Percentiles rank a stretch among this genome's conserved stretches.
Conservation (phyloP, 2,329 filamentous ascomycete genomes). For the Scortechinia acanthostroma region DNA sequence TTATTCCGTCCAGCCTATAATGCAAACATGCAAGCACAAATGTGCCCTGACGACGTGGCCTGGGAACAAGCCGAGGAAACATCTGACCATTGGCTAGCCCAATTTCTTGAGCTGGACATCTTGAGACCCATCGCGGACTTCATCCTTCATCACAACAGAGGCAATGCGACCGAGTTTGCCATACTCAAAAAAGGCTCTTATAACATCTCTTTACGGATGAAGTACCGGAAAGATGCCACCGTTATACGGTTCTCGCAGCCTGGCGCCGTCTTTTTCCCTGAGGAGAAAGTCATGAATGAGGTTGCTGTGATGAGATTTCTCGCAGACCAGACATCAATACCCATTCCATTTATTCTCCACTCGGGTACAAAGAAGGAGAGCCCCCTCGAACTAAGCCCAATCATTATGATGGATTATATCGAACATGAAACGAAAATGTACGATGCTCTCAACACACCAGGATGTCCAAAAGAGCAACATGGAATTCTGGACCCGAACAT, state of each 20-base stretch:
- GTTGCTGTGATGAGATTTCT: slow-evolving; percentile 22
- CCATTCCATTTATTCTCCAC: slow-evolving; percentile 20
- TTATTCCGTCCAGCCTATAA: too few species aligned
- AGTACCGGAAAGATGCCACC: not conserved
- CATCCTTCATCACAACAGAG: not conserved
- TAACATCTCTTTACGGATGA: not conserved
- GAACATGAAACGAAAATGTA: slow-evolving; percentile 17
- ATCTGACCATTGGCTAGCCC: slow-evolving; percentile 7
- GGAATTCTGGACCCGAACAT: slow-evolving; percentile 23
- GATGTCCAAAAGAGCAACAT: slow-evolving; percentile 9
- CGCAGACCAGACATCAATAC: slow-evolving; percentile 19
- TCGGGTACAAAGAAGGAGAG: slow-evolving; percentile 18
- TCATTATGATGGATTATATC: slow-evolving; percentile 27
- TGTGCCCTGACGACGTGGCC: slow-evolving; percentile 7
- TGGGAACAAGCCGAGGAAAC: slow-evolving; percentile 9
- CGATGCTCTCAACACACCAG: slow-evolving; percentile 15
- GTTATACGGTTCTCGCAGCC: slow-evolving; percentile 1
- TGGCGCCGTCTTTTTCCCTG: slow-evolving; percentile 11
- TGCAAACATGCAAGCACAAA: not conserved
- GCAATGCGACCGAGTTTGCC: slow-evolving; percentile 1
- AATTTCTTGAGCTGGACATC: slow-evolving; percentile 5
- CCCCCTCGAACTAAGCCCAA: slow-evolving; percentile 20
- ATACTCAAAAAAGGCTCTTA: slow-evolving; percentile 3
- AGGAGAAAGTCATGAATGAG: slow-evolving; percentile 25
- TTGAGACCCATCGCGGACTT: not conserved